Percentiles rank a stretch among this genome's conserved stretches.
Conservation (phyloP, 257 asterid genomes). For the Solanum neorickii region DNA sequence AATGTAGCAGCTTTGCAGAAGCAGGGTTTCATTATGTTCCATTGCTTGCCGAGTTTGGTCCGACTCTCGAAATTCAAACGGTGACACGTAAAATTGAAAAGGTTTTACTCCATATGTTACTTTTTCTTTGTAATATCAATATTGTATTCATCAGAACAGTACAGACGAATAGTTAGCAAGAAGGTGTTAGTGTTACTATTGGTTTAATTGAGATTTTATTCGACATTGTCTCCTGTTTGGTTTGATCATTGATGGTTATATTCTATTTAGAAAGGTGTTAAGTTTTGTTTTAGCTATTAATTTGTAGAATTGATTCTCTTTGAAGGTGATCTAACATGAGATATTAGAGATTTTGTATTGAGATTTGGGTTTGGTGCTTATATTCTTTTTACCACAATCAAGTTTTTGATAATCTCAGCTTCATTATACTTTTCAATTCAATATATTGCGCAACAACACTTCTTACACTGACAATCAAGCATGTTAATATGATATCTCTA, state of each 20-base stretch:
- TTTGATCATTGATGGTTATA: not conserved
- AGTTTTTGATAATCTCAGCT: not conserved
- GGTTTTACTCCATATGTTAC: not conserved
- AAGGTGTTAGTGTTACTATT: not conserved
- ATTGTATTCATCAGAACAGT: not conserved
- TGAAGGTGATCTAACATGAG: not conserved
- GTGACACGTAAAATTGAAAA: not conserved
- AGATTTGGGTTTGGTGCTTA: not conserved
- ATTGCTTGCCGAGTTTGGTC: not conserved
- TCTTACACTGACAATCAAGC: not conserved
- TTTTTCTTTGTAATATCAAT: not conserved
- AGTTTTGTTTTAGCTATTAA: not conserved
- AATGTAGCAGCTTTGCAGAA: not conserved
- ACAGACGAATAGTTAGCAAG: not conserved
- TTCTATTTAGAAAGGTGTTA: not conserved
- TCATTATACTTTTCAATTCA: not conserved
- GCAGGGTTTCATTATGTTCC: not conserved
- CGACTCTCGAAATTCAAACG: not conserved
- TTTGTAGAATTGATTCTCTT: not conserved
- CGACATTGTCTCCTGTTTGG: not conserved
- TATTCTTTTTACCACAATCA: not conserved
- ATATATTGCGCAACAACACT: not conserved
- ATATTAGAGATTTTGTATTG: not conserved
- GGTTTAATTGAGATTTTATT: not conserved
- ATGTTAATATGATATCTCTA: not conserved